Conservation (phyloP, 345 rosid genomes). For the Streptanthus diversifolius region DNA sequence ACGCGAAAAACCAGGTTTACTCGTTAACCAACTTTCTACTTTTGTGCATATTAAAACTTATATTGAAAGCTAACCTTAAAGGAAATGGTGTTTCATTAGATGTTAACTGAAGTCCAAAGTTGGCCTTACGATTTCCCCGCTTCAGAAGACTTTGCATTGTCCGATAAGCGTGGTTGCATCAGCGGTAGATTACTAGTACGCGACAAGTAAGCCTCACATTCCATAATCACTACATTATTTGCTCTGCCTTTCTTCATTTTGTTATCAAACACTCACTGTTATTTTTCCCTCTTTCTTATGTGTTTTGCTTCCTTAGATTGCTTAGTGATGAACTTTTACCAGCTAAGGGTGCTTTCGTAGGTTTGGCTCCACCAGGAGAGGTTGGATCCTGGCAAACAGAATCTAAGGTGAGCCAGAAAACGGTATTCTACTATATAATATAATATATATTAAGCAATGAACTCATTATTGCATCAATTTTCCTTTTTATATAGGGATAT, state of each 20-base stretch:
- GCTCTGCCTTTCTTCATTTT: neutral
- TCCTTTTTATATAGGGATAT: constrained; percentile 43
- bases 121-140: constrained; percentile 85
- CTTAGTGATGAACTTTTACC: constrained; percentile 33
- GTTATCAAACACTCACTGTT: neutral
- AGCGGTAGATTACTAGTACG: constrained; percentile 54
- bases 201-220: constrained; percentile 49
- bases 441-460: neutral
- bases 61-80: constrained; percentile 2
- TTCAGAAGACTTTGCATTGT: constrained; percentile 54
- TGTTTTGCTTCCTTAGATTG: neutral
- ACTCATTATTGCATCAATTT: neutral
- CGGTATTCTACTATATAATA: neutral
- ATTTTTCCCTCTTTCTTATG: neutral
- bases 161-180: constrained; percentile 55
- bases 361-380: constrained; percentile 77
- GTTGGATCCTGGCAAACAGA: constrained; percentile 84
- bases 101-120: constrained; percentile 51
- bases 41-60: neutral
- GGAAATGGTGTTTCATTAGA: constrained; percentile 35
- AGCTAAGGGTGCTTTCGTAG: constrained; percentile 59
- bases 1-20: constrained; percentile 71
- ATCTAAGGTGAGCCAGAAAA: constrained; percentile 43
- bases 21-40: neutral
- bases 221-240: neutral